Percentiles rank a stretch among this genome's conserved stretches.
Evolutionary conservation across 768 basidiomycete species (phyloP).

Genomic region (Naganishia friedmannii): DNA sequence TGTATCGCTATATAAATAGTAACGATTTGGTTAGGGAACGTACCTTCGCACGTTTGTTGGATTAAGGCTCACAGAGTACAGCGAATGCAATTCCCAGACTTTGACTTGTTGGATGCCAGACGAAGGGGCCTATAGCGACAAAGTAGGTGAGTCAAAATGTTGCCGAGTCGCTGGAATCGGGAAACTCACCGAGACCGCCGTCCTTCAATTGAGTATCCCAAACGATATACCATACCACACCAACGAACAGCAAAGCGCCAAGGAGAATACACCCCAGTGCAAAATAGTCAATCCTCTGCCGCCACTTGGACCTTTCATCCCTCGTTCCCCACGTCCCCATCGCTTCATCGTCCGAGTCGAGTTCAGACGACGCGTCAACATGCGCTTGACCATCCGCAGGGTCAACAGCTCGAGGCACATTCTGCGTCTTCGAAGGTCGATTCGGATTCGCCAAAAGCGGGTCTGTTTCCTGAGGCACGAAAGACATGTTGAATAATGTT

Average conservation of each 20-base stretch:
- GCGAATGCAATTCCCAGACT: slow-evolving; percentile 60
- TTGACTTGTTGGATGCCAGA: slow-evolving; percentile 66
- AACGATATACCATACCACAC: slow-evolving; percentile 26
- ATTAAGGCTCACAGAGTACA: slow-evolving; percentile 63
- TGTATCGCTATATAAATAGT: slow-evolving; percentile 59
- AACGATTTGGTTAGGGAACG: neutral
- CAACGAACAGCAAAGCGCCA: slow-evolving; percentile 18
- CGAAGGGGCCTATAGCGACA: slow-evolving; percentile 60
- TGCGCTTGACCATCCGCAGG: slow-evolving; percentile 7
- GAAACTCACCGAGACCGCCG: slow-evolving; percentile 10
- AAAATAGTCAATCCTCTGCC: slow-evolving; percentile 21
- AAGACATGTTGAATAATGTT: slow-evolving; percentile 21
- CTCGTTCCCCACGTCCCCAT: slow-evolving; percentile 28
- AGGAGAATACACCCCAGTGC: slow-evolving; percentile 22
- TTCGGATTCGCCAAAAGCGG: slow-evolving; percentile 29
- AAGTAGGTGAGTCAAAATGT: neutral
- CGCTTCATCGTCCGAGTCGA: slow-evolving; percentile 29
- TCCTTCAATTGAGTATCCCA: slow-evolving; percentile 1
- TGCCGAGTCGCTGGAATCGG: too few species aligned
- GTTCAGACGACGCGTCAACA: slow-evolving; percentile 20
- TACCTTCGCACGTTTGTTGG: neutral
- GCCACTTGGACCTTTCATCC: slow-evolving; percentile 13
- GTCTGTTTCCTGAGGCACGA: slow-evolving; percentile 30
- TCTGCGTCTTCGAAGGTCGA: slow-evolving; percentile 23
- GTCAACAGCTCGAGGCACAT: slow-evolving; percentile 23